These are phyloP conservation scores for Albizia julibrissin DNA, from an alignment of 306 rosid genomes.

Conservation along the genomic window DNA sequence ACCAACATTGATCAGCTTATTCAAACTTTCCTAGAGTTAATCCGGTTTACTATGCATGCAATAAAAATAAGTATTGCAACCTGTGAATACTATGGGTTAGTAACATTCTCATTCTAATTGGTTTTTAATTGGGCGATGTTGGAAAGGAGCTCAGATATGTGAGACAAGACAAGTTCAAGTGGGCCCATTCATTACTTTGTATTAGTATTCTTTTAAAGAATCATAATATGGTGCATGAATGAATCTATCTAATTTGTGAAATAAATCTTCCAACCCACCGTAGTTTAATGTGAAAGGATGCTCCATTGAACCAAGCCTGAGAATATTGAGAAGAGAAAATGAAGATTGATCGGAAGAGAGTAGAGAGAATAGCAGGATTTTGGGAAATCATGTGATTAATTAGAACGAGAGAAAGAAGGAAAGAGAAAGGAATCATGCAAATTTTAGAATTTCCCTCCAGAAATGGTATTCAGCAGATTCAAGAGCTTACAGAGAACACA, in stretches of 20 bases:
- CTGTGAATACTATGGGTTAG: slow-evolving; percentile 27
- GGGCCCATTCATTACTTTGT: slow-evolving; percentile 40
- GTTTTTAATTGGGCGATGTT: slow-evolving; percentile 16
- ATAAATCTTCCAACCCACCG: no score
- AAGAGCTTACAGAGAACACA: slow-evolving; percentile 64
- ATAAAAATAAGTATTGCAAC: slow-evolving; percentile 21
- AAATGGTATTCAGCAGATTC: not conserved
- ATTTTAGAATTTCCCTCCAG: no score
- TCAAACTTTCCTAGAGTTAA: slow-evolving; percentile 27
- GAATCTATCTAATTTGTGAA: no score
- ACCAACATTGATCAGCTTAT: slow-evolving; percentile 26
- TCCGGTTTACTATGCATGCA: not conserved
- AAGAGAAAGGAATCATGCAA: not conserved
- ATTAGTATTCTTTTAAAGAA: slow-evolving; percentile 17
- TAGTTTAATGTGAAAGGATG: slow-evolving; percentile 20
- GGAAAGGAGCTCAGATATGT: slow-evolving; percentile 35
- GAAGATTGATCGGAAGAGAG: slow-evolving; percentile 1
- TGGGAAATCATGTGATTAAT: slow-evolving; percentile 26
- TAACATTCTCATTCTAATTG: slow-evolving; percentile 15
- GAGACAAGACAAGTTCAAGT: slow-evolving; percentile 24
- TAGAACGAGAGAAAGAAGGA: not conserved
- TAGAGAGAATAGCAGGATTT: not conserved
- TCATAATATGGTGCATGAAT: slow-evolving; percentile 47
- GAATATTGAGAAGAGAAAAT: slow-evolving; percentile 19
- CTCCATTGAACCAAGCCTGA: slow-evolving; percentile 28